A percentile compares a stretch with the other conserved stretches of the same genome.
Evolutionary conservation across 2,329 filamentous ascomycete species (phyloP).

Genomic region (Ascochyta lentis): DNA sequence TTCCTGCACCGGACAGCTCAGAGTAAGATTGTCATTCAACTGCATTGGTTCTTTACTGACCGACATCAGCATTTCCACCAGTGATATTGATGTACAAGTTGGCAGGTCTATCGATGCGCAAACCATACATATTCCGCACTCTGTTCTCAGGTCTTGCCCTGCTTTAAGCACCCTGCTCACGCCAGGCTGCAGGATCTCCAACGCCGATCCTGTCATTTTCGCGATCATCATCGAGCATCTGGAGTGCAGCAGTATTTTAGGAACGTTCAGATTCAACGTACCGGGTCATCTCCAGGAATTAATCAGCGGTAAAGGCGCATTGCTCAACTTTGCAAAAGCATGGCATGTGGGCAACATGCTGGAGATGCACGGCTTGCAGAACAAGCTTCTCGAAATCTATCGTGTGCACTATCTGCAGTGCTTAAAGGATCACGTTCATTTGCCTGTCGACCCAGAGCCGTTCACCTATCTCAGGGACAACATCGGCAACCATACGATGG

Average conservation of each 20-base stretch:
- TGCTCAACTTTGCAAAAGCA: constrained; percentile 23
- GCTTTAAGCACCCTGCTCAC: neutral
- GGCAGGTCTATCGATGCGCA: neutral
- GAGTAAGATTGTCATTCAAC: no score
- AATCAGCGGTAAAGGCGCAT: neutral
- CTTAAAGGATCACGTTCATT: neutral
- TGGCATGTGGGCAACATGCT: constrained; percentile 25
- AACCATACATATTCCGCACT: neutral
- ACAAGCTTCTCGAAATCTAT: constrained; percentile 21
- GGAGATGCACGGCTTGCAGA: constrained; percentile 15
- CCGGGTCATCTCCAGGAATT: constrained; percentile 9
- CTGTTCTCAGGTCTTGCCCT: neutral
- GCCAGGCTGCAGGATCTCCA: constrained; percentile 4
- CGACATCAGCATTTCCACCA: neutral
- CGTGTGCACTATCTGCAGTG: neutral
- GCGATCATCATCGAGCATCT: constrained; percentile 5
- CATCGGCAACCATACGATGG: neutral
- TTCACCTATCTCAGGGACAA: neutral
- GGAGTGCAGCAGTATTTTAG: neutral
- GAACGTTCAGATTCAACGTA: neutral
- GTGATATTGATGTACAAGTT: neutral
- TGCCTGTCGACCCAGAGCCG: neutral
- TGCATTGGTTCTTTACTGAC: no score
- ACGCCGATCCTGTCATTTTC: constrained; percentile 2
- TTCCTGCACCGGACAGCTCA: no score